Conservation (phyloP, 345 rosid genomes). For the Acer campestre region DNA sequence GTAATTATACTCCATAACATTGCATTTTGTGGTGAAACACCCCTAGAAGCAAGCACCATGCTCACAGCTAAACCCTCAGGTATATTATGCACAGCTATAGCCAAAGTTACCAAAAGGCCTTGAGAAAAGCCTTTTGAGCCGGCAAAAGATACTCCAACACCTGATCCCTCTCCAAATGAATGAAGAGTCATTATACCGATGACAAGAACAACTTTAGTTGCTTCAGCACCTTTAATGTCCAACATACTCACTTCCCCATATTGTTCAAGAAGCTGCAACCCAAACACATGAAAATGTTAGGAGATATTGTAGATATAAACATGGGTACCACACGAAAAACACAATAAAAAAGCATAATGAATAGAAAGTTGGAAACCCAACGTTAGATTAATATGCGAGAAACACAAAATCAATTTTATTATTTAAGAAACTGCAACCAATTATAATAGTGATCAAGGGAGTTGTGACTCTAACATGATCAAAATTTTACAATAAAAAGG, state of each 20-base stretch:
- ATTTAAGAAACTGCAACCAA: background rate
- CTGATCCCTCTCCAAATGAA: constrained; percentile 99
- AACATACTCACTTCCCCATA: constrained; percentile 98
- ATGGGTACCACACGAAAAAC: background rate
- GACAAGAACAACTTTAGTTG: constrained; percentile 90
- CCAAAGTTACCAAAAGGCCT: constrained; percentile 97
- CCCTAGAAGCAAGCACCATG: constrained; percentile 98
- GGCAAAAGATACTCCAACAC: constrained; percentile 99
- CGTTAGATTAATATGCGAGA: background rate
- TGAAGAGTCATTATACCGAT: constrained; percentile 99
- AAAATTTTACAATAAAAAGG: background rate
- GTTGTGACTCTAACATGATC: background rate
- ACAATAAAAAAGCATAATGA: background rate
- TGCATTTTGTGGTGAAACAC: constrained; percentile 98
- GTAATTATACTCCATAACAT: constrained; percentile 99
- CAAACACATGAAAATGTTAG: constrained; percentile 7
- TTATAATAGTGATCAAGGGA: background rate
- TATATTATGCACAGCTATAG: constrained; percentile 97
- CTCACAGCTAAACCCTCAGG: constrained; percentile 99
- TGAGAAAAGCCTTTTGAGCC: constrained; percentile 96
- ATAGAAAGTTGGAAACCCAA: background rate
- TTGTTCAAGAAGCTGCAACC: constrained; percentile 83
- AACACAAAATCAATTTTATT: background rate
- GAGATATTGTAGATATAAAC: background rate
- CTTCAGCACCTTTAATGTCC: constrained; percentile 98